Conservation (phyloP, 2,329 filamentous ascomycete genomes). For the Meredithiella fracta region DNA sequence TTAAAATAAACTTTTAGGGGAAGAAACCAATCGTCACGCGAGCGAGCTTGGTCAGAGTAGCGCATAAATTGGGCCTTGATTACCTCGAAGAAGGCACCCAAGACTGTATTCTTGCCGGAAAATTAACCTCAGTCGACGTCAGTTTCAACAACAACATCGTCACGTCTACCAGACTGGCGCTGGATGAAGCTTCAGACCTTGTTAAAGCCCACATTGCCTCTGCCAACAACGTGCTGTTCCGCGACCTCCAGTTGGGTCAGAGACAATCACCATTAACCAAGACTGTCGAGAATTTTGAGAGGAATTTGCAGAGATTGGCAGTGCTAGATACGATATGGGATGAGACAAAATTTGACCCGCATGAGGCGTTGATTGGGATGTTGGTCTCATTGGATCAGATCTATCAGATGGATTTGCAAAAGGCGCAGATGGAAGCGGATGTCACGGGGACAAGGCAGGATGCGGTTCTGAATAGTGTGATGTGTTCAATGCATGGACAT, state of each 20-base stretch:
- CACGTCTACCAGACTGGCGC: constrained; percentile 43
- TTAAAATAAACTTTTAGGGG: constrained; percentile 18
- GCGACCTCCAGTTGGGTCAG: constrained; percentile 43
- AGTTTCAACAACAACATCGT: constrained; percentile 45
- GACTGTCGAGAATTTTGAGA: constrained; percentile 51
- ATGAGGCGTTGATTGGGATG: constrained; percentile 59
- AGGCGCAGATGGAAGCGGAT: constrained; percentile 23
- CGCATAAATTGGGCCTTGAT: constrained; percentile 48
- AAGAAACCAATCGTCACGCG: constrained; percentile 53
- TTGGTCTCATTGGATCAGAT: constrained; percentile 53
- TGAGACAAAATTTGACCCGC: constrained; percentile 52
- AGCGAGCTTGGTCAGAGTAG: constrained; percentile 56
- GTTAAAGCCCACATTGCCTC: constrained; percentile 43
- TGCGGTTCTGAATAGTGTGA: constrained; percentile 35
- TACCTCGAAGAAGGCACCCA: constrained; percentile 21
- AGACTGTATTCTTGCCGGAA: constrained; percentile 19
- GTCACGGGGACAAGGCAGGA: constrained; percentile 24
- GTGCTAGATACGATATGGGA: constrained; percentile 56
- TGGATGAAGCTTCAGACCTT: constrained; percentile 41
- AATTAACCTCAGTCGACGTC: constrained; percentile 32
- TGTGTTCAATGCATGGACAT: constrained; percentile 54
- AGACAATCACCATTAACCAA: constrained; percentile 52
- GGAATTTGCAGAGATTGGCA: constrained; percentile 54
- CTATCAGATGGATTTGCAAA: constrained; percentile 53
- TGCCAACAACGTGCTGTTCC: constrained; percentile 48